These are phyloP conservation scores for Ogataea parapolymorpha DNA, from an alignment of 805 yeast species.

Conservation along the genomic window DNA sequence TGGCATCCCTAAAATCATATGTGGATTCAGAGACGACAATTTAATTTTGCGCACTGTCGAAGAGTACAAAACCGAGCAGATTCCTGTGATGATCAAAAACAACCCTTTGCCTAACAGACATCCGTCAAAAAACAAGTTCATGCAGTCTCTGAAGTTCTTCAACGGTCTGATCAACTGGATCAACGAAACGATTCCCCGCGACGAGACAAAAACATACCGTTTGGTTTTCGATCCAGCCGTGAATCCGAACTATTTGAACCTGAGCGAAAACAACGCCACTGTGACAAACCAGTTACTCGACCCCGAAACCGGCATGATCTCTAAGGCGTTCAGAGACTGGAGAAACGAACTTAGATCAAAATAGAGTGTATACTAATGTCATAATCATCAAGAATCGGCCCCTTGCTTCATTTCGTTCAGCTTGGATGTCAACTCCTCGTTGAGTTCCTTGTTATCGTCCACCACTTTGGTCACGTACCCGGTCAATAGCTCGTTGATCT, in stretches of 20 bases:
- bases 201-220: constrained; percentile 50
- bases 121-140: constrained; percentile 57
- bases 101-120: constrained; percentile 33
- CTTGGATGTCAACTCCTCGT: constrained; percentile 11
- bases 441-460: constrained; percentile 12
- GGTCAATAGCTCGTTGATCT: constrained; percentile 19
- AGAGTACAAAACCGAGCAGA: constrained; percentile 69
- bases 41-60: constrained; percentile 67
- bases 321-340: constrained; percentile 54
- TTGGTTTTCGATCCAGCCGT: constrained; percentile 52
- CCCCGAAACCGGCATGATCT: constrained; percentile 41
- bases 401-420: constrained; percentile 14
- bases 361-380: constrained; percentile 4
- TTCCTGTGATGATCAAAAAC: constrained; percentile 65
- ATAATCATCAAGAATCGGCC: background rate
- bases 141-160: constrained; percentile 80
- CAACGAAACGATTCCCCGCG: constrained; percentile 47
- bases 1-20: constrained; percentile 76
- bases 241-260: constrained; percentile 46
- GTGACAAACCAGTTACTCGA: constrained; percentile 30
- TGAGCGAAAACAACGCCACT: constrained; percentile 43
- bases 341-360: constrained; percentile 30
- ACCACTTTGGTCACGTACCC: constrained; percentile 19
- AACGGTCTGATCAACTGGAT: constrained; percentile 85
- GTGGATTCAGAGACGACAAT: constrained; percentile 82